phyloP scores from a whole-genome alignment of 2,329 filamentous ascomycete genomes.

The Beauveria rudraprayagi region DNA sequence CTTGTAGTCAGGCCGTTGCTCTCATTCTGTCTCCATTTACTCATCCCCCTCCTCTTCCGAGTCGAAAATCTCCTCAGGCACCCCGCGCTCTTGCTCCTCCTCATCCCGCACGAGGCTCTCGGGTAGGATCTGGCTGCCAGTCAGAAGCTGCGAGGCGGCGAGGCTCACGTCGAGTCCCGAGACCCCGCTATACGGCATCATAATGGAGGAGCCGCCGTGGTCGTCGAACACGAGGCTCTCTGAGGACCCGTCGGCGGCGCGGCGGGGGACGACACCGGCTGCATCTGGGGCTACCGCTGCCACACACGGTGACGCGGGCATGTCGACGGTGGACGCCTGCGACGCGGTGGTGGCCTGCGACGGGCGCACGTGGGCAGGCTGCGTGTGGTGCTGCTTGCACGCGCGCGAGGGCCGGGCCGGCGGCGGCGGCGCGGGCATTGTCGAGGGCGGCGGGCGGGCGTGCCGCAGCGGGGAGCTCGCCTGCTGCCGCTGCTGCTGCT shows the following conservation, averaged over 20 bases:
- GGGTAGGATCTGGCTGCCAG: constrained; percentile 45
- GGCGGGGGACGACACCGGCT: background rate
- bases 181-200: constrained; percentile 6
- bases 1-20: background rate
- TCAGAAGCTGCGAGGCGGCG: constrained; percentile 38
- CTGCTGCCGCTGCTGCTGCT: constrained; percentile 6
- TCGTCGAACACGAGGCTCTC: constrained; percentile 19
- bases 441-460: constrained; percentile 14
- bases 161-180: background rate
- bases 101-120: constrained; percentile 35
- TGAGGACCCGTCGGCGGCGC: background rate
- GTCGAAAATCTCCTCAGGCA: constrained; percentile 20
- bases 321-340: constrained; percentile 21
- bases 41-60: constrained; percentile 26
- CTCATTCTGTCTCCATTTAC: background rate
- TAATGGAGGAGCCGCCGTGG: constrained; percentile 16
- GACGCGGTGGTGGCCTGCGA: constrained; percentile 32
- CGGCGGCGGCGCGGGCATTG: constrained; percentile 14
- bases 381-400: background rate
- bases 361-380: constrained; percentile 15
- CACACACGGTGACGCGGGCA: background rate
- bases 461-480: constrained; percentile 11
- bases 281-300: background rate
- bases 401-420: background rate
- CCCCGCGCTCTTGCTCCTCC: constrained; percentile 7